These are phyloP conservation scores for Tirmania nivea DNA, from an alignment of 495 filamentous ascomycete genomes.

Conservation along the genomic window DNA sequence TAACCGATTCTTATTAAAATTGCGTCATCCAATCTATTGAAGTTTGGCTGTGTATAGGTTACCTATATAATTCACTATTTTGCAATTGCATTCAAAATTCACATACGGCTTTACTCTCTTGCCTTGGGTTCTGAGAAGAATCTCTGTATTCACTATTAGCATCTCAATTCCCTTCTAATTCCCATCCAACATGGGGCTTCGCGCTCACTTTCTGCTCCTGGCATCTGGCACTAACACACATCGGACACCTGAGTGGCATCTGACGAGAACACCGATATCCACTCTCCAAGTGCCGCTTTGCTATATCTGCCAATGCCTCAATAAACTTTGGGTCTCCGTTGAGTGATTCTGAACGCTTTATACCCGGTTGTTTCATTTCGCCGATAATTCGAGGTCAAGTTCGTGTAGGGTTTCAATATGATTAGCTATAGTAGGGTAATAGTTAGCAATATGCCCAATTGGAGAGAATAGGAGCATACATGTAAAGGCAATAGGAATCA, in stretches of 20 bases:
- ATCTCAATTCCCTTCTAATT: neutral
- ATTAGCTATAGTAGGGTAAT: constrained; percentile 28
- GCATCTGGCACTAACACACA: constrained; percentile 79
- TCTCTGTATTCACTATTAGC: too few relatives aligned
- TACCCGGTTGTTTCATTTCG: constrained; percentile 54
- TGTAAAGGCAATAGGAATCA: constrained; percentile 95
- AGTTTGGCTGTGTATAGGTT: too few relatives aligned
- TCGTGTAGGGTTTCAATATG: constrained; percentile 97
- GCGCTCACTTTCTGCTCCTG: constrained; percentile 53
- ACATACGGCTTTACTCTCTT: too few relatives aligned
- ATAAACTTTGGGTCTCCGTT: constrained; percentile 90
- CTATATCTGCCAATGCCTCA: constrained; percentile 68
- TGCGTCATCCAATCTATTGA: too few relatives aligned
- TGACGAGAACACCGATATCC: constrained; percentile 50
- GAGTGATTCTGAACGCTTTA: constrained; percentile 81
- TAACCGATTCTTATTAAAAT: too few relatives aligned
- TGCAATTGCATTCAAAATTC: too few relatives aligned
- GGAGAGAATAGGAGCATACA: constrained; percentile 19
- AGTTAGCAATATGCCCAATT: too few relatives aligned
- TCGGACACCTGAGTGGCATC: constrained; percentile 82
- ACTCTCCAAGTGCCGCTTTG: constrained; percentile 51
- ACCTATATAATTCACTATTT: too few relatives aligned
- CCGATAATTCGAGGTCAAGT: constrained; percentile 90
- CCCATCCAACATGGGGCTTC: neutral
- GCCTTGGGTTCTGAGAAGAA: too few relatives aligned